Percentiles rank a stretch among this genome's conserved stretches.
Evolutionary conservation across 192 early-diverging fungal species (phyloP).

Genomic region (Dissophora globulifera): DNA sequence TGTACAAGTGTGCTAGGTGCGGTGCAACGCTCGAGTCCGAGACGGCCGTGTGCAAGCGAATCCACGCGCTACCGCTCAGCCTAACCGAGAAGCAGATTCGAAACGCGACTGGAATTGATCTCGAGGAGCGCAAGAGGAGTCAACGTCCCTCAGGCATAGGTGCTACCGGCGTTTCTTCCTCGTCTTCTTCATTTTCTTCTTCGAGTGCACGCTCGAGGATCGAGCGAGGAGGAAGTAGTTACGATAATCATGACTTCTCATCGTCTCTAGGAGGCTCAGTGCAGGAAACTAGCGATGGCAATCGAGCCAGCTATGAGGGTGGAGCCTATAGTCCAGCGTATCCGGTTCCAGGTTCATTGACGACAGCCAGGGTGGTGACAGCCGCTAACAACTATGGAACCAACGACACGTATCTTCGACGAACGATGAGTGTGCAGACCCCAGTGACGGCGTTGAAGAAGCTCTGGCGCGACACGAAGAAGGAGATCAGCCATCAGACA

Average conservation of each 20-base stretch:
- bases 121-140: background rate
- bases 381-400: conserved; percentile 30
- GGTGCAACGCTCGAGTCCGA: conserved; percentile 22
- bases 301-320: background rate
- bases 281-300: background rate
- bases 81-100: conserved; percentile 10
- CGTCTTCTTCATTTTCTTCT: background rate
- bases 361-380: background rate
- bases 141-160: background rate
- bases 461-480: conserved; percentile 26
- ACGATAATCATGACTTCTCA: no score
- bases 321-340: background rate
- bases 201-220: no score
- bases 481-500: background rate
- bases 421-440: conserved; percentile 23
- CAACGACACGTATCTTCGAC: conserved; percentile 14
- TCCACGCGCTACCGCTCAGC: conserved; percentile 1
- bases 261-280: no score
- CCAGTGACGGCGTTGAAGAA: conserved; percentile 24
- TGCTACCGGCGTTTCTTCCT: no score
- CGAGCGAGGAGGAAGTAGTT: no score
- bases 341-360: background rate
- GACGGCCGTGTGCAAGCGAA: conserved; percentile 25
- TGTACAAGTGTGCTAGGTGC: conserved; percentile 23
- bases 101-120: conserved; percentile 1